Evolutionary conservation across 1,284 basidiomycete species (phyloP).

Genomic region (Limonomyces culmigenus): DNA sequence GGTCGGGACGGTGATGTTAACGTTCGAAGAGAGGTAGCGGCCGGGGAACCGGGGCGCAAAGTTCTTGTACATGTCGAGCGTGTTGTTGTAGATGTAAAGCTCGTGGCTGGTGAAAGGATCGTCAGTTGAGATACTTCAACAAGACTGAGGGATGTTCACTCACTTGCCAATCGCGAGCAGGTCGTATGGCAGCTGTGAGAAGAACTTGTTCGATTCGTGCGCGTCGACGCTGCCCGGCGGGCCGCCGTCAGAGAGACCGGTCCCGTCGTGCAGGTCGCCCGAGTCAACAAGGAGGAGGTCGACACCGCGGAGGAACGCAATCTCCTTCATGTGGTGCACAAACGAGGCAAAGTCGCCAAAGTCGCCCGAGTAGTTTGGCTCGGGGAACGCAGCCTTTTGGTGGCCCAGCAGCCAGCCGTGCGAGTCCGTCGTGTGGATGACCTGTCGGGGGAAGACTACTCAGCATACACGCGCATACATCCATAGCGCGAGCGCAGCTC

Average conservation of each 20-base stretch:
- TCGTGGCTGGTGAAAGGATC: too few species aligned
- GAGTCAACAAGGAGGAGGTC: conserved; percentile 59
- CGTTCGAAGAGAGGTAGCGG: conserved; percentile 71
- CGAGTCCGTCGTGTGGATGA: conserved; percentile 69
- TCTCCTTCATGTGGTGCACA: conserved; percentile 62
- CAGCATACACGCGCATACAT: too few species aligned
- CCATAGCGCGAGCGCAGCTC: too few species aligned
- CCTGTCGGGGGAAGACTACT: too few species aligned
- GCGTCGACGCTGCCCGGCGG: conserved; percentile 55
- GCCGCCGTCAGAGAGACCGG: conserved; percentile 58
- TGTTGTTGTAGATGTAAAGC: conserved; percentile 63
- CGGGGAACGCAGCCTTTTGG: conserved; percentile 48
- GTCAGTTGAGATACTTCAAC: conserved; percentile 32
- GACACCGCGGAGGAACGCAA: conserved; percentile 49
- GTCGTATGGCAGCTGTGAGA: conserved; percentile 68
- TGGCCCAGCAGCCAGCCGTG: conserved; percentile 73
- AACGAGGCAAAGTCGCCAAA: conserved; percentile 74
- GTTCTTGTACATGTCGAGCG: conserved; percentile 63
- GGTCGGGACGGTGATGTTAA: conserved; percentile 60
- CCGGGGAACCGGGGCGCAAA: conserved; percentile 59
- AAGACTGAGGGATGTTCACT: too few species aligned
- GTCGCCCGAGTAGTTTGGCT: conserved; percentile 62
- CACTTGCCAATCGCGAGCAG: conserved; percentile 71
- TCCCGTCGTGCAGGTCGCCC: conserved; percentile 72
- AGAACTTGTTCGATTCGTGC: conserved; percentile 59